Evolutionary conservation across 2,329 filamentous ascomycete genomes (phyloP).

Genomic region (Pseudogymnoascus sp.): DNA sequence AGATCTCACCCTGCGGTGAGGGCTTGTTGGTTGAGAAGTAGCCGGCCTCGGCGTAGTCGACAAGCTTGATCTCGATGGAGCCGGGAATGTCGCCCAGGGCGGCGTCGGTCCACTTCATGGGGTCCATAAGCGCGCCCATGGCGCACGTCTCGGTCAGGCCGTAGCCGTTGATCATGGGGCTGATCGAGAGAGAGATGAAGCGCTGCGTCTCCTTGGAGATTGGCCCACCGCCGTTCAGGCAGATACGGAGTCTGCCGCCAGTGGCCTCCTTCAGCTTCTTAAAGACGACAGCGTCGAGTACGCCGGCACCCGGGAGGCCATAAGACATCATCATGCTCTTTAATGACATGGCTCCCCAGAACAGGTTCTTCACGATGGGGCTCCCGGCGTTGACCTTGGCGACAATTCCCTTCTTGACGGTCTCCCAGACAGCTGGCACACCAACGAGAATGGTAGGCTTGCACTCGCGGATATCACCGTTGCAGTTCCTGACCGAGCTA

Average conservation of each 20-base stretch:
- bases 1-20: conserved; percentile 79
- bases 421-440: conserved; percentile 95
- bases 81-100: conserved; percentile 71
- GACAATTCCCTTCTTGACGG: conserved; percentile 88
- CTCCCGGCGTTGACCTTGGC: conserved; percentile 65
- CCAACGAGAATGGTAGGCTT: conserved; percentile 83
- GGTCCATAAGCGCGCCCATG: conserved; percentile 71
- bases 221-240: conserved; percentile 87
- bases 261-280: conserved; percentile 83
- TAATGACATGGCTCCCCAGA: conserved; percentile 55
- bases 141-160: conserved; percentile 87
- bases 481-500: conserved; percentile 75
- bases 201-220: conserved; percentile 77
- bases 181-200: conserved; percentile 83
- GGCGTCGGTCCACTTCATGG: conserved; percentile 68
- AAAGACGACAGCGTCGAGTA: conserved; percentile 79
- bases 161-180: conserved; percentile 88
- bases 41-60: conserved; percentile 76
- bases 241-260: conserved; percentile 76
- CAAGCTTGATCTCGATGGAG: conserved; percentile 78
- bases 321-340: conserved; percentile 53
- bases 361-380: conserved; percentile 62
- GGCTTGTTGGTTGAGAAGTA: conserved; percentile 59
- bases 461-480: conserved; percentile 88
- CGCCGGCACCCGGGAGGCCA: conserved; percentile 53